Conservation (phyloP, 225 moss, liverwort and hornwort species). For the Climacium dendroides region DNA sequence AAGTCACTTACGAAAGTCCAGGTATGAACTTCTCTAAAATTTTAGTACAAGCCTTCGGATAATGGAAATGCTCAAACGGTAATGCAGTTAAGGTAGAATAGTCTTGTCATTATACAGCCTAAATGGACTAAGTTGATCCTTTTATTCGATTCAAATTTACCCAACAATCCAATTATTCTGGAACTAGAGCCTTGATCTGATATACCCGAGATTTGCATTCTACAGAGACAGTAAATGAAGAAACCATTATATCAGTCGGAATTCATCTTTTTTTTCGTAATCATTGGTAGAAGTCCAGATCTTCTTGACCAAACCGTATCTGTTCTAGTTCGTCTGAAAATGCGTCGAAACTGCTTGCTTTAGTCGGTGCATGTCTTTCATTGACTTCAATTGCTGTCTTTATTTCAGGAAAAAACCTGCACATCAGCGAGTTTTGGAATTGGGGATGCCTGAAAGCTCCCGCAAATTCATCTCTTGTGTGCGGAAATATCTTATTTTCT, state of each 20-base stretch:
- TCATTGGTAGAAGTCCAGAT: not conserved
- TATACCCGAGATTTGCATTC: not conserved
- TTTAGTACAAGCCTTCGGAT: not conserved
- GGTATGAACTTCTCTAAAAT: slow-evolving; percentile 14
- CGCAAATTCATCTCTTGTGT: slow-evolving; percentile 98
- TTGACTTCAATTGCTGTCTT: not conserved
- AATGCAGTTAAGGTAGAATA: not conserved
- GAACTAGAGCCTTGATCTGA: not conserved
- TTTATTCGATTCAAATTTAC: not conserved
- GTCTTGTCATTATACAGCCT: not conserved
- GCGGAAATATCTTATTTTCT: slow-evolving; percentile 79
- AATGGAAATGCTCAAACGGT: not conserved
- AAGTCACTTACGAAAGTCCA: slow-evolving; percentile 77
- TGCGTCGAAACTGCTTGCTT: not conserved
- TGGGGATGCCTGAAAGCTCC: slow-evolving; percentile 92
- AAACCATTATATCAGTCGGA: not conserved
- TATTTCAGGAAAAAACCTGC: slow-evolving; percentile 74
- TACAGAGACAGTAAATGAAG: not conserved
- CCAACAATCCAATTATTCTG: not conserved
- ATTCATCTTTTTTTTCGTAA: not conserved
- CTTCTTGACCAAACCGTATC: not conserved
- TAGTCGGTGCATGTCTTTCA: not conserved
- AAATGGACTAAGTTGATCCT: not conserved
- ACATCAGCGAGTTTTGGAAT: slow-evolving; percentile 77
- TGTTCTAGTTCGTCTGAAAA: not conserved